phyloP scores from a whole-genome alignment of 2,329 filamentous ascomycete species.

The Penicillium palitans region DNA sequence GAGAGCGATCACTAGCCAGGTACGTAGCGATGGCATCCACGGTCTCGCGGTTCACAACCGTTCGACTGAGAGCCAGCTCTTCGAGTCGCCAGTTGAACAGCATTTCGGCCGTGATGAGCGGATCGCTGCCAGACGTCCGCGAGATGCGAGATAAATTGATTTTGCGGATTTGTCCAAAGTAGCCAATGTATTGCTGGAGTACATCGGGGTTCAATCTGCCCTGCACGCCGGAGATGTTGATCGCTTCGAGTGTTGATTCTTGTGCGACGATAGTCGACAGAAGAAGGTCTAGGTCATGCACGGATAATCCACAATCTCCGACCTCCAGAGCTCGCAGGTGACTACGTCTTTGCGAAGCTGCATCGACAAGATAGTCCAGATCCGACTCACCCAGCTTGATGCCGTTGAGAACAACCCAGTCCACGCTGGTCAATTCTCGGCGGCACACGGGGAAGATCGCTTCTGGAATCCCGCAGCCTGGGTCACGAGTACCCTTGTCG shows the following conservation, averaged over 20 bases:
- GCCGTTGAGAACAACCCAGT: constrained; percentile 69
- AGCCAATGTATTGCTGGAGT: constrained; percentile 66
- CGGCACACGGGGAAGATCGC: constrained; percentile 68
- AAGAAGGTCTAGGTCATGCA: constrained; percentile 56
- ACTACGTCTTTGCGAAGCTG: constrained; percentile 64
- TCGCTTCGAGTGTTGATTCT: constrained; percentile 64
- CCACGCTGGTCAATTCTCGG: constrained; percentile 66
- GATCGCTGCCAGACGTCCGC: constrained; percentile 61
- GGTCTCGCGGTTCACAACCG: constrained; percentile 61
- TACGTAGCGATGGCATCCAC: constrained; percentile 67
- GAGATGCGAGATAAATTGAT: constrained; percentile 66
- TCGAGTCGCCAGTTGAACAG: constrained; percentile 67
- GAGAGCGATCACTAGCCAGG: constrained; percentile 61
- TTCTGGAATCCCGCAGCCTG: constrained; percentile 68
- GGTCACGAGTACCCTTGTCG: constrained; percentile 53
- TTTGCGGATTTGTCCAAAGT: constrained; percentile 66
- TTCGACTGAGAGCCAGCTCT: constrained; percentile 65
- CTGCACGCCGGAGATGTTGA: constrained; percentile 67
- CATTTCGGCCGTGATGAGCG: constrained; percentile 66
- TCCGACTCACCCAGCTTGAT: constrained; percentile 71
- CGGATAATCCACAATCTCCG: constrained; percentile 59
- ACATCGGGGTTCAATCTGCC: constrained; percentile 63
- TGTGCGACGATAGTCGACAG: constrained; percentile 65
- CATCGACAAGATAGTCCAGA: constrained; percentile 65
- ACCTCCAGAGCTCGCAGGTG: constrained; percentile 68